Evolutionary conservation across 352 stramenopile species (phyloP), one percentile per base, ranked within the genome.

Genomic region (Hyaloperonospora arabidopsidis): DNA sequence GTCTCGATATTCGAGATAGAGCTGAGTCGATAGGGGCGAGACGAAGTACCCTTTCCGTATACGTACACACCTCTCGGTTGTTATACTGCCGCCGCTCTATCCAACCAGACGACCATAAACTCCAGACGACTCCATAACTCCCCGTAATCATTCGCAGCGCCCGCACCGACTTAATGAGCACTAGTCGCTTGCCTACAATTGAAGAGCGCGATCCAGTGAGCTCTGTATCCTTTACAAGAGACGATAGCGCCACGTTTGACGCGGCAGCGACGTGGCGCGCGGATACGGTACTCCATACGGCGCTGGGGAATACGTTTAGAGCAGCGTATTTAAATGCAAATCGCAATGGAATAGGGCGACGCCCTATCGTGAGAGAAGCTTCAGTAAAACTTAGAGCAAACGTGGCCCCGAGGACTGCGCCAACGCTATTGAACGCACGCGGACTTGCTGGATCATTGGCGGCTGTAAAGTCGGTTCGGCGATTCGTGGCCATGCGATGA

Each of bases 71-170:
- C 21, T 45, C 25, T 38, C 55, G 7, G 2, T 39, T 45, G 48
- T 44, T 40, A 35, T 57, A 44, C 2, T 17, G 8, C 10, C 19
- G n/a, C 19, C 19, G 11, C 2, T 21, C 19, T 14, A 14, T 22
- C n/a, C 19, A 12, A 19, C 19, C 15, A 18, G 10, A 22, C 5
- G 51, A 62, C 65, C 70, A 90, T 3, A 83, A 43, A 64, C 54
- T 65, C 74, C 70, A 87, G 15, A 72, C 58, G 8, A 89, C 54
- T 49, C 75, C 79, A 56, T 89, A 89, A 63, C 75, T 89, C 38
- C 69, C 79, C 3, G 65, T 52, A 1, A 61, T 50, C 22, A 76
- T 65, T 3, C 82, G 79, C 39, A 86, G 17, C 5, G 68, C 70
- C 14, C 74, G 77, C 29, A 87, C 41, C 18, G 75, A 68, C 56